These are phyloP conservation scores for Erodium moschatum DNA, from an alignment of 441 rosid species.

Conservation along the genomic window DNA sequence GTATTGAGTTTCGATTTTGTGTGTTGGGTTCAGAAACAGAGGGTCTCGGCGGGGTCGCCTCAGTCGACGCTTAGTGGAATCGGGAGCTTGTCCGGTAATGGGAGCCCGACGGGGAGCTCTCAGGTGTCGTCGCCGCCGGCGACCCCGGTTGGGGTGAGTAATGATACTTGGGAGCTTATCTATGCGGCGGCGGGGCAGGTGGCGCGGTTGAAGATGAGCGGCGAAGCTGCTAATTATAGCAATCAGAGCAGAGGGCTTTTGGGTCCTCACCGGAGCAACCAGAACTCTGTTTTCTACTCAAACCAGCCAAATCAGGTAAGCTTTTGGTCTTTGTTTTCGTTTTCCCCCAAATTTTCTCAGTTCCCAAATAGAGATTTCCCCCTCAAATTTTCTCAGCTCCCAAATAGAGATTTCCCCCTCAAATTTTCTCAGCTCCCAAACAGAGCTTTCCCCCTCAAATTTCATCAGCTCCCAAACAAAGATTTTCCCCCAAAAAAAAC, in stretches of 20 bases:
- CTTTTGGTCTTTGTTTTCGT: too few species aligned
- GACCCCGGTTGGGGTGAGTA: conserved; percentile 37
- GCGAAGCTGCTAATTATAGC: neutral
- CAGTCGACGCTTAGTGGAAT: conserved; percentile 59
- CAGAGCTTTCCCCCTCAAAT: too few species aligned
- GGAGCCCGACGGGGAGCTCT: conserved; percentile 5
- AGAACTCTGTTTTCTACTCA: neutral
- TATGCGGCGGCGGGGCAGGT: conserved; percentile 65
- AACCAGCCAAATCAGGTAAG: neutral
- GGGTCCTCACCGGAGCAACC: neutral
- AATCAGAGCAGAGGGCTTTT: neutral
- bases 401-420: neutral
- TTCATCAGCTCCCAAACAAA: too few species aligned
- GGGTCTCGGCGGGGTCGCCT: conserved; percentile 50
- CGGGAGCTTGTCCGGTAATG: conserved; percentile 4
- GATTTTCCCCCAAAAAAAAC: too few species aligned
- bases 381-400: too few species aligned
- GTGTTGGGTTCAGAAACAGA: conserved; percentile 22
- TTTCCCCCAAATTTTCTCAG: too few species aligned
- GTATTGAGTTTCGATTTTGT: neutral
- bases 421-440: neutral
- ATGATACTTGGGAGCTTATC: conserved; percentile 52
- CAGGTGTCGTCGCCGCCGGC: conserved; percentile 51
- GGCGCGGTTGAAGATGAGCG: conserved; percentile 44
- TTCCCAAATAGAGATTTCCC: too few species aligned